Evolutionary conservation across 768 basidiomycete species (phyloP), one percentile per base, ranked within the genome.

Genomic region (Podaxis pistillaris): DNA sequence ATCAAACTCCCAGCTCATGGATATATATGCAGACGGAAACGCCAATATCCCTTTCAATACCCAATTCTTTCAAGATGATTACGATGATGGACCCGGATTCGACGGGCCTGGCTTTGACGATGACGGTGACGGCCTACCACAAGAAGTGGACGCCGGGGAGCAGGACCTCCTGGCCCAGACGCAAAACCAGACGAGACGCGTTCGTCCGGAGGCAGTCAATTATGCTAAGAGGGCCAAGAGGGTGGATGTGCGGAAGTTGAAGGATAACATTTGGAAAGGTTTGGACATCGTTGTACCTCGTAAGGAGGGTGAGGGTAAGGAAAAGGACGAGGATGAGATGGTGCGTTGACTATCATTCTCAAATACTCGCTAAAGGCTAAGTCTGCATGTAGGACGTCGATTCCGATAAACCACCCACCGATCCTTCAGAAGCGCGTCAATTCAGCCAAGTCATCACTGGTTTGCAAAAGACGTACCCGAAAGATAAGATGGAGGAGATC

Each of bases 261-360:
- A 99, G 78, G 96, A 98, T 64, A 96, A 95, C 68, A 98, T 99
- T 54, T 98, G 97, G 97, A 92, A 85, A 72, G 91, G 92, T 1
- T 74, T 98, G 50, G 89, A 93, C 68, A 93, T 97, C 60, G 84
- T 87, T 38, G 78, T 88, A 44, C 51, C 74, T 9, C 76, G 78
- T 5, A 76, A 81, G 38, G 76, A 15, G 2, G 24, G 24, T 41
- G 11, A 78, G 13, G 78, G 74, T 2, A 77, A 77, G 5, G 77
- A 77, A 3, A 76, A 76, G 2, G 78, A 79, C 28, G 75, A 78
- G 5, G 74, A 74, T 40, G 74, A 73, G 64, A 91, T 87, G 88
- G 88, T 90, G 63, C 58, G 76, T 68, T 50, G 56, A 65, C 28
- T 38, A 44, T 17, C 9, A 33, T 15, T 59, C 46, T 41, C 37